Evolutionary conservation across 495 filamentous ascomycete species (phyloP).

Genomic region (Trichocladium antarcticum): DNA sequence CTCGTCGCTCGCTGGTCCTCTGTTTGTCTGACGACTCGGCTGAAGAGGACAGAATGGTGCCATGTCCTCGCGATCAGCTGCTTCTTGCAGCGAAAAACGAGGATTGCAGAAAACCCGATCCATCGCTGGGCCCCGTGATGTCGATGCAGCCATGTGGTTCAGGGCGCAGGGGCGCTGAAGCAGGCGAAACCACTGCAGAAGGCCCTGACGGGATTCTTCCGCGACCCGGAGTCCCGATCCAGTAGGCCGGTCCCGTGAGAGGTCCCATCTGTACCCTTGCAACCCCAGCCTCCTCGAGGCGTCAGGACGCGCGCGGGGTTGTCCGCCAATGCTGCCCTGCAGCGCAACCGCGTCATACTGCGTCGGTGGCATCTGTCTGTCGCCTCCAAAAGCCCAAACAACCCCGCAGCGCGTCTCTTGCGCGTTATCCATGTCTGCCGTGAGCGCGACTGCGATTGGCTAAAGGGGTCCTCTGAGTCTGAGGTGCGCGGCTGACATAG

Average conservation of each 20-base stretch:
- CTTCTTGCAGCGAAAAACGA: neutral
- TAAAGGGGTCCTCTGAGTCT: too few species aligned
- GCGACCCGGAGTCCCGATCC: too few species aligned
- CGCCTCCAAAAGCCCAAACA: slow-evolving; percentile 5
- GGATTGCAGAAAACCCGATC: neutral
- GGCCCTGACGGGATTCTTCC: too few species aligned
- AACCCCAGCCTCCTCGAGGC: neutral
- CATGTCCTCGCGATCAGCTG: neutral
- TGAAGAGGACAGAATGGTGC: too few species aligned
- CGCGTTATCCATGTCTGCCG: slow-evolving; percentile 8
- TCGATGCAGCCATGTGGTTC: neutral
- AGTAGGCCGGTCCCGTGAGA: too few species aligned
- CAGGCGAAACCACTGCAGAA: too few species aligned
- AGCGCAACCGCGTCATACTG: slow-evolving; percentile 17
- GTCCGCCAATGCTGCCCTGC: neutral
- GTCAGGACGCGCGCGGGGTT: too few species aligned
- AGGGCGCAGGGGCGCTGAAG: neutral
- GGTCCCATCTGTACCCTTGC: too few species aligned
- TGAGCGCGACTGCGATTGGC: slow-evolving; percentile 12
- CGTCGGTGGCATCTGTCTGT: neutral
- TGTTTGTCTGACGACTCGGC: too few species aligned
- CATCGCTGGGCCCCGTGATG: neutral
- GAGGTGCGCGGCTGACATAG: too few species aligned
- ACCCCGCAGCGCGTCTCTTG: slow-evolving; percentile 17
- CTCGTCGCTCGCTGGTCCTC: too few species aligned